A percentile compares a stretch with the other conserved stretches of the same genome.
Evolutionary conservation across 768 basidiomycete species (phyloP).

Genomic region (Boletus speciosus): DNA sequence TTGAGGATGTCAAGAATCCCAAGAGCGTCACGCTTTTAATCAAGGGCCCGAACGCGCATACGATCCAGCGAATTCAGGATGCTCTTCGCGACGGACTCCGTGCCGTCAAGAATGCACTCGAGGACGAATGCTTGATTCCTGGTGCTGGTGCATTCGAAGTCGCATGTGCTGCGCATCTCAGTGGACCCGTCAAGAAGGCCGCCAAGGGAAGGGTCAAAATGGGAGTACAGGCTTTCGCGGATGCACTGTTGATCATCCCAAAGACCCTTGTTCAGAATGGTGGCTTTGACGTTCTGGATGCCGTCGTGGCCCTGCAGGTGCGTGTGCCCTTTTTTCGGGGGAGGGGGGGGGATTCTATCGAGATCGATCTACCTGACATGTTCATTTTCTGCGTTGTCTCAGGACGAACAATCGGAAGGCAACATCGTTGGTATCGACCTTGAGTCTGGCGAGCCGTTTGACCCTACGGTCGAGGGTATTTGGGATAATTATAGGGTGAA

Average conservation of each 20-base stretch:
- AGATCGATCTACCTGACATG: conserved; percentile 11
- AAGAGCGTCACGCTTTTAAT: conserved; percentile 94
- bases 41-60: conserved; percentile 97
- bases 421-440: conserved; percentile 89
- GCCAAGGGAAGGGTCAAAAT: conserved; percentile 96
- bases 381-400: conserved; percentile 4
- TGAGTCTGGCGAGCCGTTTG: conserved; percentile 91
- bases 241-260: conserved; percentile 90
- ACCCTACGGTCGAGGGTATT: conserved; percentile 92
- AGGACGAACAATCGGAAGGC: conserved; percentile 96
- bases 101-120: conserved; percentile 94
- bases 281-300: conserved; percentile 95
- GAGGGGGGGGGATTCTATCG: not conserved
- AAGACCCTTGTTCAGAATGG: conserved; percentile 96
- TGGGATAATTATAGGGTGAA: conserved; percentile 99
- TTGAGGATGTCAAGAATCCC: conserved; percentile 94
- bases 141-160: conserved; percentile 99
- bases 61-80: conserved; percentile 94
- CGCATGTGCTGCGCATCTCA: conserved; percentile 82
- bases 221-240: conserved; percentile 96
- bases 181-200: conserved; percentile 70
- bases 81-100: conserved; percentile 96
- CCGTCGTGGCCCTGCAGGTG: conserved; percentile 87
- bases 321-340: conserved; percentile 15
- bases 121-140: conserved; percentile 84